A percentile compares a stretch with the other conserved stretches of the same genome.
These are phyloP conservation scores for Acacia acuminata DNA, from an alignment of 306 rosid genomes.

Conservation along the genomic window DNA sequence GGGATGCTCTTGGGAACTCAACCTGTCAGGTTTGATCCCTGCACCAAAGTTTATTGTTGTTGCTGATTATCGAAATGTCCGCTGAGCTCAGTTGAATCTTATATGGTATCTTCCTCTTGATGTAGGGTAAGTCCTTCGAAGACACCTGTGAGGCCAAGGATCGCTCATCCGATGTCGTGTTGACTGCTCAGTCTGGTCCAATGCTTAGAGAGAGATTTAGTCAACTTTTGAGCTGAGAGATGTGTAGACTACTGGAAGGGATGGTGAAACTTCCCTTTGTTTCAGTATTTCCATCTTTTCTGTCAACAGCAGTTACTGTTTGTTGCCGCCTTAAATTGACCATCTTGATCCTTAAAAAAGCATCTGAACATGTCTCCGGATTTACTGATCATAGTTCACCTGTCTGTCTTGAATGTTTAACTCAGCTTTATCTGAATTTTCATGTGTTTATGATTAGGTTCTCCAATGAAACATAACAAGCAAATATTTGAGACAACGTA, in stretches of 20 bases:
- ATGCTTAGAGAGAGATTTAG: conserved; percentile 33
- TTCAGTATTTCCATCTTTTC: conserved; percentile 56
- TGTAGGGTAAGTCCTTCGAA: conserved; percentile 97
- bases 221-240: conserved; percentile 47
- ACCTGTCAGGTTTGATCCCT: conserved; percentile 68
- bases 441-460: not conserved
- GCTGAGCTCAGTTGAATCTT: not conserved
- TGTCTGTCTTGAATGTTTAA: not conserved
- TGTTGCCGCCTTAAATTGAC: conserved; percentile 51
- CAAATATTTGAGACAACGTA: not conserved
- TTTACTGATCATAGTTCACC: not conserved
- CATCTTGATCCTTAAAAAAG: conserved; percentile 42
- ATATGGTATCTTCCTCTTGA: conserved; percentile 24
- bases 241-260: conserved; percentile 36
- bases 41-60: not conserved
- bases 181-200: conserved; percentile 28
- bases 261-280: conserved; percentile 61
- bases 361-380: conserved; percentile 29
- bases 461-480: not conserved
- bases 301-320: conserved; percentile 45
- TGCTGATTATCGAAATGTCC: conserved; percentile 3
- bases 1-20: conserved; percentile 91
- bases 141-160: conserved; percentile 93
- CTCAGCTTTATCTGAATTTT: not conserved
- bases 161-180: conserved; percentile 54